A percentile compares a stretch with the other conserved stretches of the same genome.
phyloP scores from a whole-genome alignment of 2,329 filamentous ascomycete genomes.

The Sporothrix humicola region DNA sequence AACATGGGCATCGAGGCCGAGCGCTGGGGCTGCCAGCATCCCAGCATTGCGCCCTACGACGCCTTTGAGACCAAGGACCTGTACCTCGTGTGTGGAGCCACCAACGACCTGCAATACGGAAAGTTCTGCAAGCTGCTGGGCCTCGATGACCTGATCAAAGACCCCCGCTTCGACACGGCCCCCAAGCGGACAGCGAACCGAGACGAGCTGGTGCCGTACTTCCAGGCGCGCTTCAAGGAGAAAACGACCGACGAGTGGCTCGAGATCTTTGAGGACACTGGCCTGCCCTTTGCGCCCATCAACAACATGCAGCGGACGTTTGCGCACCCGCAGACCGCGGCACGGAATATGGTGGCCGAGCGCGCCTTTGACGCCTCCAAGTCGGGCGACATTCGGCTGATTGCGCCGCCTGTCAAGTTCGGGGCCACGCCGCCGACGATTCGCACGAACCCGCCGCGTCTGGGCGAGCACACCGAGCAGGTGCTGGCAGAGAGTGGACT shows the following conservation, averaged over 20 bases:
- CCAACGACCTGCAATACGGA: constrained; percentile 31
- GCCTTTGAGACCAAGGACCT: constrained; percentile 30
- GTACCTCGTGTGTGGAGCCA: constrained; percentile 30
- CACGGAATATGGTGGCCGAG: constrained; percentile 87
- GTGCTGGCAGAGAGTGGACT: constrained; percentile 69
- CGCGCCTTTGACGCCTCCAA: constrained; percentile 70
- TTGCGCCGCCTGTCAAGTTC: constrained; percentile 95
- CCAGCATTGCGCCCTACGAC: constrained; percentile 32
- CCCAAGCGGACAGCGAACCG: constrained; percentile 45
- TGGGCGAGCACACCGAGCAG: constrained; percentile 87
- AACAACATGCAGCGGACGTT: constrained; percentile 89
- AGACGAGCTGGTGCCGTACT: constrained; percentile 74
- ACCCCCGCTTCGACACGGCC: constrained; percentile 20
- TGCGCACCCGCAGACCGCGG: constrained; percentile 81
- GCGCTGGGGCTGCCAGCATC: constrained; percentile 77
- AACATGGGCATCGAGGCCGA: constrained; percentile 88
- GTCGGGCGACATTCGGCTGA: constrained; percentile 85
- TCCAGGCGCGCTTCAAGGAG: constrained; percentile 74
- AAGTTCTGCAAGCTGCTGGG: constrained; percentile 29
- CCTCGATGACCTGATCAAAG: background rate
- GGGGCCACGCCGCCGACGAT: constrained; percentile 80
- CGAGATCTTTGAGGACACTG: constrained; percentile 81
- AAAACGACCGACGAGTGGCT: constrained; percentile 91
- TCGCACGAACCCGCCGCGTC: constrained; percentile 78
- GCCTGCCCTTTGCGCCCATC: constrained; percentile 89